phyloP scores from a whole-genome alignment of 768 basidiomycete genomes.

The Calocybe gangraenosa region DNA sequence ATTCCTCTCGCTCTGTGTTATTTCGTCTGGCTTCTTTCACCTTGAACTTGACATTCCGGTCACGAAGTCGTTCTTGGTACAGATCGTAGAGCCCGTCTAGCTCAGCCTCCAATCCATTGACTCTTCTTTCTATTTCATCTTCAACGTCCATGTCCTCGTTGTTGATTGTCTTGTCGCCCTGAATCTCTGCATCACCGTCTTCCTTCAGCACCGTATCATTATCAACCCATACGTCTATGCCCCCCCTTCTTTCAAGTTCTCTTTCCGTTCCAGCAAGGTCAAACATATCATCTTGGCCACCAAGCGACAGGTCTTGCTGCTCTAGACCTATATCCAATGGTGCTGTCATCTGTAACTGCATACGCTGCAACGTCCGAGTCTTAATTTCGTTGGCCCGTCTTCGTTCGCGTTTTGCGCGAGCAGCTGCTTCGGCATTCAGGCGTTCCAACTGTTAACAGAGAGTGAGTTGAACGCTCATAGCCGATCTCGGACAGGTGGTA shows the following conservation, averaged over 20 bases:
- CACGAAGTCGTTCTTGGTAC: conserved; percentile 75
- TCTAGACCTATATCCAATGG: conserved; percentile 95
- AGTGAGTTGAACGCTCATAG: neutral
- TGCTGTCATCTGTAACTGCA: conserved; percentile 97
- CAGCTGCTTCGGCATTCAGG: conserved; percentile 70
- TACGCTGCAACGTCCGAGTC: conserved; percentile 81
- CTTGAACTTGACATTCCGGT: conserved; percentile 84
- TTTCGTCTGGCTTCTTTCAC: conserved; percentile 74
- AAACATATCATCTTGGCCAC: conserved; percentile 86
- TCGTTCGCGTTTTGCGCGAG: conserved; percentile 74
- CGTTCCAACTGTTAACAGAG: conserved; percentile 63
- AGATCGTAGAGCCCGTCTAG: conserved; percentile 86
- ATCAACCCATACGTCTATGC: conserved; percentile 28
- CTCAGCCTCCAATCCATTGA: conserved; percentile 71
- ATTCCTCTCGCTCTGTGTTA: conserved; percentile 74
- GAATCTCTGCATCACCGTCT: conserved; percentile 40
- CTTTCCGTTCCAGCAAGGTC: conserved; percentile 67
- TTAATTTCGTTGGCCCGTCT: conserved; percentile 87
- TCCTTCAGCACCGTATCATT: conserved; percentile 18
- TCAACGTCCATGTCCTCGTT: conserved; percentile 53
- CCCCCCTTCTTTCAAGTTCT: conserved; percentile 33
- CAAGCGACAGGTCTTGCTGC: conserved; percentile 69
- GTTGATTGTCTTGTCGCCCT: conserved; percentile 24
- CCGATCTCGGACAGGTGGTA: neutral
- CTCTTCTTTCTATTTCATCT: conserved; percentile 64